Conservation (phyloP, 371 early-diverging fungal species). For the Umbelopsis sp. region DNA sequence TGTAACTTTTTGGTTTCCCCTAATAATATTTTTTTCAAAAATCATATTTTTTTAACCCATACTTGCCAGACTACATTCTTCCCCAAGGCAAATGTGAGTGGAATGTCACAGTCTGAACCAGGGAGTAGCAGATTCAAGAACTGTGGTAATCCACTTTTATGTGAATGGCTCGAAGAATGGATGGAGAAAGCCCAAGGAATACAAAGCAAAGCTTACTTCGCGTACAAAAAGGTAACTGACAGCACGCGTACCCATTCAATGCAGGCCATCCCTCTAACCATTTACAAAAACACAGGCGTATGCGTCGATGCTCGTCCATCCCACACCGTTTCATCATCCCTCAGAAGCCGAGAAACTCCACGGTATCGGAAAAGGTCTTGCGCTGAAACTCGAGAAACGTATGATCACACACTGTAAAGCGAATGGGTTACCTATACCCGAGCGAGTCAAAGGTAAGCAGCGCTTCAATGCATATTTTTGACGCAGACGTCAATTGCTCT, state of each 20-base stretch:
- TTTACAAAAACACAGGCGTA: constrained; percentile 52
- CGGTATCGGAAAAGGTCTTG: constrained; percentile 69
- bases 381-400: constrained; percentile 58
- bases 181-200: constrained; percentile 45
- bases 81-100: neutral
- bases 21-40: too few species aligned
- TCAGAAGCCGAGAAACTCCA: constrained; percentile 55
- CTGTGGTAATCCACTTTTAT: constrained; percentile 66
- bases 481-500: too few species aligned
- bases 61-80: neutral
- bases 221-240: constrained; percentile 59
- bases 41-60: too few species aligned
- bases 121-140: constrained; percentile 3
- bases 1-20: too few species aligned
- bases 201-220: constrained; percentile 48
- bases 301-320: constrained; percentile 64
- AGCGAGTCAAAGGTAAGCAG: constrained; percentile 33
- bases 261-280: neutral
- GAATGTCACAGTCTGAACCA: neutral
- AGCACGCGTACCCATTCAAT: neutral
- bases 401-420: constrained; percentile 59
- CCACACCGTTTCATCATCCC: constrained; percentile 56
- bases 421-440: constrained; percentile 55
- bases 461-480: neutral
- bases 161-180: constrained; percentile 70